phyloP scores from a whole-genome alignment of 352 stramenopile genomes.

The Pythium periplocum region DNA sequence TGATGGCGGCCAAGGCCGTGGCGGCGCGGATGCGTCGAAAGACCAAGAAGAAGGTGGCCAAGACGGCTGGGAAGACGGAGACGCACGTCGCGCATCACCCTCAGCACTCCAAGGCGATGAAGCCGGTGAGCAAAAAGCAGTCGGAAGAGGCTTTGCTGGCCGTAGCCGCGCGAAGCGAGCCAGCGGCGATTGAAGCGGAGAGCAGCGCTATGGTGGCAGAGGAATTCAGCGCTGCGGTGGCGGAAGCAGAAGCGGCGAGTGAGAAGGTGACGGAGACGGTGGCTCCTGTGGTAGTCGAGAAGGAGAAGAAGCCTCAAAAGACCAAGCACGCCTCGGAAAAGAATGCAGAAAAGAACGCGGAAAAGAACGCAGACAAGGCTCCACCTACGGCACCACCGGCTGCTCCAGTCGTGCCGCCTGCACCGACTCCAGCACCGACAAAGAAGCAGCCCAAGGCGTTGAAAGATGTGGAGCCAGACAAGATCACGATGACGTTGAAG shows the following conservation, averaged over 20 bases:
- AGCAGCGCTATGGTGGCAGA: background rate
- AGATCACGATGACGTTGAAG: slow-evolving; percentile 69
- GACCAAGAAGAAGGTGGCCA: slow-evolving; percentile 19
- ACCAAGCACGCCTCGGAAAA: slow-evolving; percentile 12
- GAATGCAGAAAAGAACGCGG: slow-evolving; percentile 5
- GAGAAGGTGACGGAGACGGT: background rate
- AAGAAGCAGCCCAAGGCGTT: slow-evolving; percentile 20
- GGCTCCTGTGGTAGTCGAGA: slow-evolving; percentile 1
- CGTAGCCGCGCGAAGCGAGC: background rate
- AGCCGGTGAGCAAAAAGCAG: too few species aligned
- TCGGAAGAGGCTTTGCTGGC: too few species aligned
- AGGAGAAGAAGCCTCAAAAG: slow-evolving; percentile 10
- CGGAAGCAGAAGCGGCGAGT: slow-evolving; percentile 1
- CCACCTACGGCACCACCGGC: slow-evolving; percentile 1
- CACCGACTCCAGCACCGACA: slow-evolving; percentile 1
- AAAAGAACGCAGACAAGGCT: slow-evolving; percentile 7
- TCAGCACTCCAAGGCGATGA: background rate
- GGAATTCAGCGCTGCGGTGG: too few species aligned
- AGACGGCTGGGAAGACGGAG: slow-evolving; percentile 4
- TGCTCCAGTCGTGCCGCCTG: background rate
- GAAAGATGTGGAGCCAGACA: slow-evolving; percentile 40
- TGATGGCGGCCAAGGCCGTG: slow-evolving; percentile 17
- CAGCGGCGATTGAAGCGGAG: slow-evolving; percentile 1
- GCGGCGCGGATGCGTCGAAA: slow-evolving; percentile 19
- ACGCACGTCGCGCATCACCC: background rate